Evolutionary conservation across 1,139 yeast genomes (phyloP).

Genomic region (Debaryomyces fabryi): DNA sequence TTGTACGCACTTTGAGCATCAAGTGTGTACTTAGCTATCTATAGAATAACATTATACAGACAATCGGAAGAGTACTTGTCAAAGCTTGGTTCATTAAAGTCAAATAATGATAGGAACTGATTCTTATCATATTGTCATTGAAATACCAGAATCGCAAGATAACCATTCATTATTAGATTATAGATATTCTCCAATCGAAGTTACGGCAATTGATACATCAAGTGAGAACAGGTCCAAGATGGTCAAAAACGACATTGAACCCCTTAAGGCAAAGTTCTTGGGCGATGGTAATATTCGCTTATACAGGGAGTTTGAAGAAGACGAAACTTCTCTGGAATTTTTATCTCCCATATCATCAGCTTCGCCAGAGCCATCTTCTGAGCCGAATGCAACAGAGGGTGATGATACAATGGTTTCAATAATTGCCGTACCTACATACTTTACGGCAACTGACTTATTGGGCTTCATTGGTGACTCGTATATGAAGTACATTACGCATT

Average conservation of each 20-base stretch:
- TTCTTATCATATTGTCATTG: slow-evolving; percentile 41
- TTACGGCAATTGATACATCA: slow-evolving; percentile 32
- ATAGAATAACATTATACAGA: not conserved
- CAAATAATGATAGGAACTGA: slow-evolving; percentile 46
- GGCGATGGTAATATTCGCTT: slow-evolving; percentile 76
- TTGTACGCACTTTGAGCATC: slow-evolving; percentile 6
- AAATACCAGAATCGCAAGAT: slow-evolving; percentile 19
- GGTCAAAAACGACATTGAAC: slow-evolving; percentile 37
- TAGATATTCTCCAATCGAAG: slow-evolving; percentile 34
- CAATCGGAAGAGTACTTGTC: not conserved
- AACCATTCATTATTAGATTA: slow-evolving; percentile 26
- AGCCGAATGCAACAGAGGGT: slow-evolving; percentile 26
- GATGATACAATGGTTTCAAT: slow-evolving; percentile 75
- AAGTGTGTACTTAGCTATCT: not conserved
- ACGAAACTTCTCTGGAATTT: slow-evolving; percentile 16
- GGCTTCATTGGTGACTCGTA: slow-evolving; percentile 74
- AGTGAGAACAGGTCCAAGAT: slow-evolving; percentile 11
- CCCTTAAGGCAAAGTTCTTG: slow-evolving; percentile 57
- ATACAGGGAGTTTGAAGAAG: slow-evolving; percentile 53
- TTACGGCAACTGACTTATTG: slow-evolving; percentile 80
- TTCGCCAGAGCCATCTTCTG: not conserved
- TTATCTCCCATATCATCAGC: not conserved
- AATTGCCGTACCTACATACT: slow-evolving; percentile 83
- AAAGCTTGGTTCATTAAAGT: not conserved
- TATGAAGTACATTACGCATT: slow-evolving; percentile 63